Conservation (phyloP, 1,284 basidiomycete genomes). For the Exobasidium rhododendri region DNA sequence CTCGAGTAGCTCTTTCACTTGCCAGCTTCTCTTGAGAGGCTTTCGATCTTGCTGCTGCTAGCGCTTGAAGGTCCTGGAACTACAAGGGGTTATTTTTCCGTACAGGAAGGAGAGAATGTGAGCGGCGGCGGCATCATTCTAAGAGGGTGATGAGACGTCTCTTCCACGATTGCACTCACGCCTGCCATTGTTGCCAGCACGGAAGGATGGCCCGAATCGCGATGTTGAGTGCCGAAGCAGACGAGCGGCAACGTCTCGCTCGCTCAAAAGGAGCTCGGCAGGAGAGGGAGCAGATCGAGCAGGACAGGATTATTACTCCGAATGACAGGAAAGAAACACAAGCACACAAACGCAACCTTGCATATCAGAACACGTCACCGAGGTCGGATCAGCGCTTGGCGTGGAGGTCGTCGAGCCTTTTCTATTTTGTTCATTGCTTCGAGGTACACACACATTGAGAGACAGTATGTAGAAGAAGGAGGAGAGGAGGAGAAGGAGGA, state of each 20-base stretch:
- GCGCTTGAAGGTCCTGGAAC: constrained; percentile 7
- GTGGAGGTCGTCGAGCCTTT: too few relatives aligned
- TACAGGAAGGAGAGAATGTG: too few relatives aligned
- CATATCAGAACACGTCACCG: too few relatives aligned
- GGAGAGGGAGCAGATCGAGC: not conserved
- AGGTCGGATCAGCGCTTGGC: too few relatives aligned
- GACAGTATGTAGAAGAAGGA: not conserved
- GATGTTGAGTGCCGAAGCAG: not conserved
- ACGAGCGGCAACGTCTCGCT: not conserved
- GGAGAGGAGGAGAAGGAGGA: not conserved
- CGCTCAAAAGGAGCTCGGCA: too few relatives aligned
- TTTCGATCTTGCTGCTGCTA: constrained; percentile 3
- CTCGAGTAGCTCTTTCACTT: not conserved
- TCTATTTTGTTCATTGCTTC: too few relatives aligned
- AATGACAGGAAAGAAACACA: not conserved
- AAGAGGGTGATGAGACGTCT: not conserved
- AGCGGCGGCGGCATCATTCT: not conserved
- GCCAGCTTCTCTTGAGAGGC: not conserved
- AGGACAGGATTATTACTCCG: not conserved
- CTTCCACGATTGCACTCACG: not conserved
- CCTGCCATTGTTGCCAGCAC: not conserved
- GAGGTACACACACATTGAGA: too few relatives aligned
- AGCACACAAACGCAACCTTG: too few relatives aligned
- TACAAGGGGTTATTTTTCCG: too few relatives aligned
- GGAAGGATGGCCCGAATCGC: not conserved